phyloP scores from a whole-genome alignment of 2,329 filamentous ascomycete species.

The Hypocrella siamensis region DNA sequence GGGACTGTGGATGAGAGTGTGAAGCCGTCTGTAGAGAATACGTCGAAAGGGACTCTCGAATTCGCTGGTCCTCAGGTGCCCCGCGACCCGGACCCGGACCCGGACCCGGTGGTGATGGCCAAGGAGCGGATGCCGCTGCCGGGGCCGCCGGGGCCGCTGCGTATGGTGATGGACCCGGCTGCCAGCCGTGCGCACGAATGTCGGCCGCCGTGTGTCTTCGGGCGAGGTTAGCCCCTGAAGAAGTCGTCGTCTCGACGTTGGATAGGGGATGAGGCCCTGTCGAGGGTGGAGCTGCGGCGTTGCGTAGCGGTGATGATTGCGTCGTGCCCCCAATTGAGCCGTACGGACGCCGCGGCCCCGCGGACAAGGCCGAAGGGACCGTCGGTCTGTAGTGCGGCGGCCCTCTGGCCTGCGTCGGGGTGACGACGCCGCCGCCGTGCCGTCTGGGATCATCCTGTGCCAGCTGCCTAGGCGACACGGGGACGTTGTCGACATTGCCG shows the following conservation, averaged over 20 bases:
- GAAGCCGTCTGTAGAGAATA: slow-evolving; percentile 33
- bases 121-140: slow-evolving; percentile 34
- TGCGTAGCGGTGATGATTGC: slow-evolving; percentile 60
- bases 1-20: slow-evolving; percentile 28
- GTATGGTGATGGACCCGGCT: slow-evolving; percentile 44
- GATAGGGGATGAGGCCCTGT: slow-evolving; percentile 50
- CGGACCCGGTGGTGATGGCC: slow-evolving; percentile 40
- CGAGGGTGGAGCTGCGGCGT: slow-evolving; percentile 48
- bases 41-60: slow-evolving; percentile 39
- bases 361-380: slow-evolving; percentile 66
- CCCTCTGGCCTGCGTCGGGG: slow-evolving; percentile 38
- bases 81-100: slow-evolving; percentile 33
- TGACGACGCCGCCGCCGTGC: slow-evolving; percentile 45
- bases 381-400: slow-evolving; percentile 59
- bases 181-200: slow-evolving; percentile 78
- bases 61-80: slow-evolving; percentile 35
- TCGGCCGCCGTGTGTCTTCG: slow-evolving; percentile 90
- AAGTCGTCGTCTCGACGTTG: slow-evolving; percentile 42
- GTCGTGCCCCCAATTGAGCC: slow-evolving; percentile 69
- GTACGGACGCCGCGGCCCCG: slow-evolving; percentile 62
- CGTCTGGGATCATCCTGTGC: slow-evolving; percentile 74
- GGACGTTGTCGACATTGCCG: slow-evolving; percentile 53
- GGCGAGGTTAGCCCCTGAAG: slow-evolving; percentile 42
- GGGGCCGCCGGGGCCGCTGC: slow-evolving; percentile 46
- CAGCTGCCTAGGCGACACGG: slow-evolving; percentile 75